Conservation (phyloP, 192 early-diverging fungal genomes). For the Coemansia sp. region DNA sequence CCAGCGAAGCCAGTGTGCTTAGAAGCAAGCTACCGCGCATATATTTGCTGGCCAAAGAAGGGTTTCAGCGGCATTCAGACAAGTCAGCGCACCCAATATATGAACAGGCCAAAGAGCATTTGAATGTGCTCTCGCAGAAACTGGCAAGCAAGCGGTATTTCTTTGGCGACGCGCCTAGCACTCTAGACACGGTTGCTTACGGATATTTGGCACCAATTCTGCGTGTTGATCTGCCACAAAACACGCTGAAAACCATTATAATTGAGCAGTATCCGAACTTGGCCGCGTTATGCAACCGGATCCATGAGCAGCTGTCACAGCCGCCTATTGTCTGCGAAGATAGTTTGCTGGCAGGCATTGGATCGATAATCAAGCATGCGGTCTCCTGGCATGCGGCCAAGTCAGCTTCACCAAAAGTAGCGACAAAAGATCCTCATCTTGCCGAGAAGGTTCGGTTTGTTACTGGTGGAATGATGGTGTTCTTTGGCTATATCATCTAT, state of each 20-base stretch:
- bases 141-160: conserved; percentile 76
- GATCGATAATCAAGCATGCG: conserved; percentile 20
- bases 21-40: conserved; percentile 29
- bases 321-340: conserved; percentile 18
- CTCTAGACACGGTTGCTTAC: conserved; percentile 79
- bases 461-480: conserved; percentile 26
- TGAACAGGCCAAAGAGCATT: conserved; percentile 62
- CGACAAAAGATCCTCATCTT: conserved; percentile 11
- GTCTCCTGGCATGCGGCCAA: conserved; percentile 6
- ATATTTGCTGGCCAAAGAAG: conserved; percentile 39
- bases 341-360: conserved; percentile 18
- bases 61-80: conserved; percentile 53
- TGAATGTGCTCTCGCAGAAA: conserved; percentile 66
- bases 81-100: conserved; percentile 62
- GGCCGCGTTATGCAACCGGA: conserved; percentile 28
- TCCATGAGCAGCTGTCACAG: conserved; percentile 22
- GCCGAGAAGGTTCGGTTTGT: conserved; percentile 19
- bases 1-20: neutral
- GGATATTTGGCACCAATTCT: conserved; percentile 78
- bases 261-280: conserved; percentile 28
- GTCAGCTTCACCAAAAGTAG: neutral
- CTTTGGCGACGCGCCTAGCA: conserved; percentile 74
- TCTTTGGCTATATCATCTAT: conserved; percentile 41
- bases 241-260: conserved; percentile 27
- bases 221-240: conserved; percentile 67